A percentile compares a stretch with the other conserved stretches of the same genome.
Conservation (phyloP, 2,329 filamentous ascomycete genomes). For the Trichophyton simii region DNA sequence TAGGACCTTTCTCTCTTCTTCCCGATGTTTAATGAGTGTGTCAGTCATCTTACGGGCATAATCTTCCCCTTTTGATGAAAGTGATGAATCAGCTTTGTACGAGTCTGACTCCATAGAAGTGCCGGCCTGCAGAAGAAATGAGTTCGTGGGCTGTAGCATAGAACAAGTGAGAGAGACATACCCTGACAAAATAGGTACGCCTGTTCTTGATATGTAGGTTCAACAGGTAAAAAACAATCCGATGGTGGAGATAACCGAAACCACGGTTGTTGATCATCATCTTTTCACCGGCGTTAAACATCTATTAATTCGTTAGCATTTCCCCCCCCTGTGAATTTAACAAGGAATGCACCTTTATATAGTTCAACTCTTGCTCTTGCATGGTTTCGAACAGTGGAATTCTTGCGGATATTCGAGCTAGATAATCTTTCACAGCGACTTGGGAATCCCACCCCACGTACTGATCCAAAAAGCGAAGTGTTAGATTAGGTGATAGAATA, state of each 20-base stretch:
- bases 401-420: conserved; percentile 76
- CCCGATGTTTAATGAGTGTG: conserved; percentile 66
- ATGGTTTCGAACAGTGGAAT: conserved; percentile 97
- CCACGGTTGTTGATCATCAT: conserved; percentile 94
- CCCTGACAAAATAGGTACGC: conserved; percentile 82
- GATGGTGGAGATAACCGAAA: conserved; percentile 90
- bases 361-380: conserved; percentile 86
- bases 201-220: conserved; percentile 95
- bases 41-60: conserved; percentile 83
- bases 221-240: conserved; percentile 95
- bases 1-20: conserved; percentile 62
- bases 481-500: not conserved
- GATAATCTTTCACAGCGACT: conserved; percentile 83
- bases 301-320: conserved; percentile 31
- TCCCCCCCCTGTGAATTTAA: not conserved
- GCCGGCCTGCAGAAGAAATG: conserved; percentile 45
- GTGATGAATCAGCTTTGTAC: conserved; percentile 77
- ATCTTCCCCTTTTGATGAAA: conserved; percentile 65
- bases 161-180: conserved; percentile 16
- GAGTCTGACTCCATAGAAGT: conserved; percentile 78
- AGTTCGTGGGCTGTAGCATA: conserved; percentile 2
- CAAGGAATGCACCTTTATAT: conserved; percentile 55
- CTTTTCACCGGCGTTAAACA: conserved; percentile 93
- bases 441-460: conserved; percentile 86
- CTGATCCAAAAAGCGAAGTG: conserved; percentile 28